A percentile compares a stretch with the other conserved stretches of the same genome.
Conservation (phyloP, 2,329 filamentous ascomycete genomes). For the Colletotrichum musicola region DNA sequence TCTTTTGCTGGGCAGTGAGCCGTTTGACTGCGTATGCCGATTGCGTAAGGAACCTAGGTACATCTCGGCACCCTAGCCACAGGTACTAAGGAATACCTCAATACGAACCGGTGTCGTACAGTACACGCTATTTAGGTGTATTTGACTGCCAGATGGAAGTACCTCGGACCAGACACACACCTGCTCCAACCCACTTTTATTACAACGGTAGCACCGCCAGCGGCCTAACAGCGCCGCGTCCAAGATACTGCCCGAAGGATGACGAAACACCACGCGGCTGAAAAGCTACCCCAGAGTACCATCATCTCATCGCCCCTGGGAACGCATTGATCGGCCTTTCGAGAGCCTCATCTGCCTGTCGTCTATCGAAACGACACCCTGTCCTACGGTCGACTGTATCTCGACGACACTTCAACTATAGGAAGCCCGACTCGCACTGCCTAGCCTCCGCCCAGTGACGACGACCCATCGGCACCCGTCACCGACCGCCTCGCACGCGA, state of each 20-base stretch:
- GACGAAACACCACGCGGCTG: constrained; percentile 40
- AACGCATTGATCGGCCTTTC: constrained; percentile 28
- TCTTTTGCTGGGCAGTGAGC: too few species aligned
- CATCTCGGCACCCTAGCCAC: constrained; percentile 10
- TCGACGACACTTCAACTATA: constrained; percentile 26
- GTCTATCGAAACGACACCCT: constrained; percentile 24
- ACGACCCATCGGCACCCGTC: constrained; percentile 12
- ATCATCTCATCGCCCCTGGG: constrained; percentile 28
- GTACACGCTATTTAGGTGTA: background rate
- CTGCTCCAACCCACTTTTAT: constrained; percentile 14
- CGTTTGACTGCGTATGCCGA: background rate
- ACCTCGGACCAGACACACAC: constrained; percentile 21
- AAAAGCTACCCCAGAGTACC: constrained; percentile 34
- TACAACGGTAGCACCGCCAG: constrained; percentile 28
- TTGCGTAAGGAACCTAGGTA: constrained; percentile 1
- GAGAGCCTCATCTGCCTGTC: constrained; percentile 27
- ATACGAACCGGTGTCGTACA: background rate
- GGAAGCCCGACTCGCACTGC: background rate
- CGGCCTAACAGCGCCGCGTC: constrained; percentile 31
- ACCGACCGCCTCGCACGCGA: background rate
- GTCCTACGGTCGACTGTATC: constrained; percentile 11
- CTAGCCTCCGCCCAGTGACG: constrained; percentile 5
- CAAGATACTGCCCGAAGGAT: constrained; percentile 32
- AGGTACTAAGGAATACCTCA: constrained; percentile 12
- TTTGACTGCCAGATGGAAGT: constrained; percentile 16